Evolutionary conservation across 1,139 yeast species (phyloP).

Genomic region (Pichia inconspicua): DNA sequence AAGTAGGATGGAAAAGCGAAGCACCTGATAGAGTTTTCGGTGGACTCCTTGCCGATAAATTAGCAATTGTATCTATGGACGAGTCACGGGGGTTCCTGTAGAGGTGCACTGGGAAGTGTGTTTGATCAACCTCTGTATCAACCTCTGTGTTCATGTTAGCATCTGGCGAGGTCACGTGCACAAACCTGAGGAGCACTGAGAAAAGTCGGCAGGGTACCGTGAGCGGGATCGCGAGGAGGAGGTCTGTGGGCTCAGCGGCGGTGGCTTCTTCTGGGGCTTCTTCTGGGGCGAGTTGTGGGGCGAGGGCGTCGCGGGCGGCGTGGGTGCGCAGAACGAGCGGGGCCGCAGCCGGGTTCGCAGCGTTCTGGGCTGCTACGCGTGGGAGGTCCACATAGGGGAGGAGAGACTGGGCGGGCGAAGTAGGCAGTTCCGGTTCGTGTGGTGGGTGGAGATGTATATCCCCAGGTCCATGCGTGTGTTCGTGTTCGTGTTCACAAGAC

Average conservation of each 20-base stretch:
- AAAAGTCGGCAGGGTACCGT: background rate
- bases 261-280: too few relatives aligned
- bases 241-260: background rate
- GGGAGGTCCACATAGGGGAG: background rate
- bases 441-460: background rate
- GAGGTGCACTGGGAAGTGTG: background rate
- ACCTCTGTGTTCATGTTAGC: too few relatives aligned
- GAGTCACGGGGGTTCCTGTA: background rate
- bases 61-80: background rate
- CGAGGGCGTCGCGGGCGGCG: background rate
- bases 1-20: background rate
- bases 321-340: background rate
- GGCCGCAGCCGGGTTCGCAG: background rate
- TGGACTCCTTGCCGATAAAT: background rate
- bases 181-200: background rate
- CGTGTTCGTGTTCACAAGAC: background rate
- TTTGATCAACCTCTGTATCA: too few relatives aligned
- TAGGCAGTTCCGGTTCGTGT: background rate
- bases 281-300: background rate
- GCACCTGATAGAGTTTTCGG: background rate
- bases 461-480: background rate
- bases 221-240: background rate
- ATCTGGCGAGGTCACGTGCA: background rate
- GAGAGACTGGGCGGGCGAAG: background rate
- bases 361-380: background rate